Conservation (phyloP, 495 filamentous ascomycete genomes). For the Neurospora sp. region DNA sequence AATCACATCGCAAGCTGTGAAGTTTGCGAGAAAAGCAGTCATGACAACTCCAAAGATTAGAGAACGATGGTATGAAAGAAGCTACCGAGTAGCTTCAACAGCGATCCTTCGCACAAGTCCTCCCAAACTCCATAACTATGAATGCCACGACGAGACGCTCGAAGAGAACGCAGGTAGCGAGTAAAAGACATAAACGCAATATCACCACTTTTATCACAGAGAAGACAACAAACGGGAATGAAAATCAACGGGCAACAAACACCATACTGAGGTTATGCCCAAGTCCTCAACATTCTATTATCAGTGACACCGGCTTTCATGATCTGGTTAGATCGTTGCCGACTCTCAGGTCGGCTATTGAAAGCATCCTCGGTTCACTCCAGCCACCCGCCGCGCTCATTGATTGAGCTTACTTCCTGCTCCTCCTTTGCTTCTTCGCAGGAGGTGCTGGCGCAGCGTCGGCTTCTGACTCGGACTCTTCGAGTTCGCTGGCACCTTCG, state of each 20-base stretch:
- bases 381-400: background rate
- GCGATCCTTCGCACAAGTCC: background rate
- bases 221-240: background rate
- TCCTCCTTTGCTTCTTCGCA: slow-evolving; percentile 14
- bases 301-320: background rate
- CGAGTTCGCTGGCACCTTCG: slow-evolving; percentile 15
- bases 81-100: background rate
- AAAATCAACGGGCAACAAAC: background rate
- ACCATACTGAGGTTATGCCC: background rate
- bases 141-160: background rate
- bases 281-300: background rate
- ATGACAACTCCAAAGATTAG: too few species aligned
- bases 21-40: too few species aligned
- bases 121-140: background rate
- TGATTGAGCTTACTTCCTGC: slow-evolving; percentile 7
- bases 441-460: slow-evolving; percentile 13
- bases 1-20: too few species aligned
- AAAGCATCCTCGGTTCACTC: background rate
- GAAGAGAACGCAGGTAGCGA: background rate
- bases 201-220: background rate
- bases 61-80: background rate
- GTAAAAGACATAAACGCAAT: background rate
- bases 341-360: background rate
- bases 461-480: slow-evolving; percentile 10
- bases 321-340: background rate